Base-by-base conservation (phyloP, 164 flowering plant species). In the Tinospora cordifolia region DNA sequence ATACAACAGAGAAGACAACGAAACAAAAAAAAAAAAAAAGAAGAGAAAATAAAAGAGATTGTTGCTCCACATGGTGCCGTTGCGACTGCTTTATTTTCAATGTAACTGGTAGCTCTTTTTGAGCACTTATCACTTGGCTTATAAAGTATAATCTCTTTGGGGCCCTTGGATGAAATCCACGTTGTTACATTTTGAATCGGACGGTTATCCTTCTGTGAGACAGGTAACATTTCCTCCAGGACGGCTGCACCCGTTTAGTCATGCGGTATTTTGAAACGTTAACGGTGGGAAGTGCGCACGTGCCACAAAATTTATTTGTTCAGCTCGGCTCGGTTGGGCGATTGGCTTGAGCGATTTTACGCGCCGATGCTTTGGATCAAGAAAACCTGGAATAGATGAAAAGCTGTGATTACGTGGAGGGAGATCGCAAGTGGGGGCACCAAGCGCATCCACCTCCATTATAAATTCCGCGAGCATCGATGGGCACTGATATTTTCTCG, bases 361-460 rank as follows among this genome's bases (percentile, higher is more conserved):
- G n/a, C 19, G 59, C 59, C 63, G 36, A 60, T 59, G 63, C 63
- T 59, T 21, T 24, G 27, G 30, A 59, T 11, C 47, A 72, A 64
- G 49, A 54, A 54, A 57, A 10, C 34, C 62, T 30, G 40, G 65
- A 26, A 70, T 19, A 67, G 47, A 67, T 12, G 24, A 8, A 63
- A 71, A 63, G 36, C 25, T 5, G 15, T 6, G 69, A 71, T 57
- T 21, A 59, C 60, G 75, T 72, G 72, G 72, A 62, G 59, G 19
- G 4, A 54, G 60, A 54, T 54, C 24, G 27, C 41, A 46, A 44
- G 69, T 66, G 69, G 57, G 69, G 72, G 66, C 66, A 41, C 72
- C 72, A 4, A 17, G 24, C 49, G 12, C 49, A 41, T 58, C 49
- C 25, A 6, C 10, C 10, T 58, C 19, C 15, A 22, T 46, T 24